phyloP scores from a whole-genome alignment of 352 stramenopile species.

The Elongisporangium prolatum region DNA sequence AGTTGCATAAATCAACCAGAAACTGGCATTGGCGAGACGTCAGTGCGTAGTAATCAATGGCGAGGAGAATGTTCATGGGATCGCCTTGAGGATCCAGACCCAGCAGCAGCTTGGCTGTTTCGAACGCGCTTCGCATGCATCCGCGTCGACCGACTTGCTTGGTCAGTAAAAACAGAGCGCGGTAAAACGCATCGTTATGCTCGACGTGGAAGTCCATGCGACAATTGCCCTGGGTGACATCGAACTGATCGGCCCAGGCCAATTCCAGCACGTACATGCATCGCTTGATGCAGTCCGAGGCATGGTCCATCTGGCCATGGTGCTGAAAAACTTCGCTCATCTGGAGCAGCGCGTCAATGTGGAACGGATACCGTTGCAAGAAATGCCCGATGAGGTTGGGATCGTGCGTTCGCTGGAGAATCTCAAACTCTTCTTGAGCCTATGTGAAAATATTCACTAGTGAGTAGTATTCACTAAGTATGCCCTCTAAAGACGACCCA shows the following conservation, averaged over 20 bases:
- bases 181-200: slow-evolving; percentile 77
- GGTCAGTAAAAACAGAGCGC: slow-evolving; percentile 73
- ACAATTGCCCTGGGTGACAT: slow-evolving; percentile 74
- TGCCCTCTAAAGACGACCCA: not conserved
- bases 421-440: slow-evolving; percentile 78
- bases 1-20: slow-evolving; percentile 52
- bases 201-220: slow-evolving; percentile 79
- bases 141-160: slow-evolving; percentile 79
- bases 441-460: slow-evolving; percentile 12
- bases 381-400: slow-evolving; percentile 80
- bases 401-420: slow-evolving; percentile 79
- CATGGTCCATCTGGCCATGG: slow-evolving; percentile 84
- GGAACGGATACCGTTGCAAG: slow-evolving; percentile 78
- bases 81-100: slow-evolving; percentile 75
- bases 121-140: slow-evolving; percentile 83
- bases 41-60: slow-evolving; percentile 82
- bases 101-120: slow-evolving; percentile 70
- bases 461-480: not conserved
- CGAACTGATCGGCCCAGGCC: slow-evolving; percentile 79
- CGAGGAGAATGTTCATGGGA: slow-evolving; percentile 74
- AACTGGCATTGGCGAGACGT: slow-evolving; percentile 79
- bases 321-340: slow-evolving; percentile 88
- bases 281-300: slow-evolving; percentile 78
- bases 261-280: slow-evolving; percentile 83
- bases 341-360: slow-evolving; percentile 79